Base-by-base conservation (phyloP, 2,329 filamentous ascomycete genomes). In the Verticillium tricorpus region DNA sequence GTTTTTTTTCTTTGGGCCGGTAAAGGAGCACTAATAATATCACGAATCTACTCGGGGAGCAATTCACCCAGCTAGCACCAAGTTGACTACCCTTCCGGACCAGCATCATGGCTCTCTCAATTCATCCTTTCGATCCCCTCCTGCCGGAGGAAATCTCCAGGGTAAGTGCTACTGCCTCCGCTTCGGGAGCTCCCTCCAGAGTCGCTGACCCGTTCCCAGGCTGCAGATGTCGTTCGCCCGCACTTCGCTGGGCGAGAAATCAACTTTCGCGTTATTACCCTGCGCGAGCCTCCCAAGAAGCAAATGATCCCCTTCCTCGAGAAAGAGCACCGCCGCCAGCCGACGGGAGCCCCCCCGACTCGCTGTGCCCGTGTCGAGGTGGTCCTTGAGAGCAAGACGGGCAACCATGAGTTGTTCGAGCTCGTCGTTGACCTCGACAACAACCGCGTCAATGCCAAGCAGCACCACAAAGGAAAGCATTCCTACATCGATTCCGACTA, bases 241-340 rank as follows among this genome's bases (percentile, higher is more conserved):
- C 61, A 62, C 12, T 73, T 74, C 5, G 34, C 34, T 11, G 34
- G 34, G 34, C 34, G 34, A 35, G 34, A 35, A 4, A 35, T 11
- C 34, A 75, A 77, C 61, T 85, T 85, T 66, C 77, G 81, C 3
- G 77, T 80, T 60, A 79, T 84, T 63, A 81, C 80, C 0, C 74
- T 85, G 11, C 69, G 70, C 15, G 82, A 85, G 63, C 82, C 82
- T 0, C 70, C 73, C 1, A 86, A 85, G 69, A 68, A 71, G n/a
- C 70, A 76, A 17, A 76, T 85, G 73, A 64, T 80, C 5, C 61
- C 60, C 0, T 85, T 76, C 60, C 72, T 85, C 0, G 77, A 80
- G 5, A 69, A 56, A 60, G 78, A 83, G 57, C 75, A 77, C 56
- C 64, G 61, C 1, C 67, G 66, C 0, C 58, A 70, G 1, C 39